Conservation (phyloP, 2,329 filamentous ascomycete species). For the Ceratocystis papillata region DNA sequence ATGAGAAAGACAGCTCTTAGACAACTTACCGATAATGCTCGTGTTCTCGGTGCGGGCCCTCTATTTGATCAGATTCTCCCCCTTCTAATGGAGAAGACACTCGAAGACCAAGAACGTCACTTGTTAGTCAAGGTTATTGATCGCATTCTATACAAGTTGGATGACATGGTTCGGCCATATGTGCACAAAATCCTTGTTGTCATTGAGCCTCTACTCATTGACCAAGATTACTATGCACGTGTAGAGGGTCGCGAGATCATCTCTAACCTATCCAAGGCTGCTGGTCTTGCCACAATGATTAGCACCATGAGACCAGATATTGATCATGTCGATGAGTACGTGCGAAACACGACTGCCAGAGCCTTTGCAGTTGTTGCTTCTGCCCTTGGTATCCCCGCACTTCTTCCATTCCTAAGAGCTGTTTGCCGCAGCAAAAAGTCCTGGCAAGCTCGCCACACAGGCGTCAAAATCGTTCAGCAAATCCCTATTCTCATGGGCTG, state of each 20-base stretch:
- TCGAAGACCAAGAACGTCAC: slow-evolving; percentile 97
- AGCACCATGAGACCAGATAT: slow-evolving; percentile 98
- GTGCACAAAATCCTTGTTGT: slow-evolving; percentile 98
- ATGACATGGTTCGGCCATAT: slow-evolving; percentile 89
- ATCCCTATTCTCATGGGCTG: slow-evolving; percentile 99
- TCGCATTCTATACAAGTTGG: slow-evolving; percentile 94
- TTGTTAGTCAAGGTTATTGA: slow-evolving; percentile 98
- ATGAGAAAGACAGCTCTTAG: slow-evolving; percentile 97
- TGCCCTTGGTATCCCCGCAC: slow-evolving; percentile 85
- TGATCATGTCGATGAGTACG: slow-evolving; percentile 96
- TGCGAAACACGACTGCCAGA: slow-evolving; percentile 91
- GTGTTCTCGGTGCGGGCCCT: slow-evolving; percentile 85
- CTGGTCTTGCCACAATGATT: slow-evolving; percentile 96
- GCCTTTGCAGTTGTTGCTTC: slow-evolving; percentile 96
- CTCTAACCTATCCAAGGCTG: slow-evolving; percentile 92
- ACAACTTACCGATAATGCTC: slow-evolving; percentile 94
- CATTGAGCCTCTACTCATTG: slow-evolving; percentile 96
- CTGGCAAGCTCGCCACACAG: slow-evolving; percentile 94
- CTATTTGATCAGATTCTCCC: slow-evolving; percentile 97
- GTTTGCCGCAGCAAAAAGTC: slow-evolving; percentile 98
- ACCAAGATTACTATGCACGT: slow-evolving; percentile 97
- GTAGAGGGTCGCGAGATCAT: slow-evolving; percentile 98
- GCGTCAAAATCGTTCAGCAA: slow-evolving; percentile 98
- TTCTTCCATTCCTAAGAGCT: slow-evolving; percentile 87
- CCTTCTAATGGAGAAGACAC: slow-evolving; percentile 91